These are phyloP conservation scores for Ricinus communis DNA, from an alignment of 345 rosid genomes.

Conservation along the genomic window DNA sequence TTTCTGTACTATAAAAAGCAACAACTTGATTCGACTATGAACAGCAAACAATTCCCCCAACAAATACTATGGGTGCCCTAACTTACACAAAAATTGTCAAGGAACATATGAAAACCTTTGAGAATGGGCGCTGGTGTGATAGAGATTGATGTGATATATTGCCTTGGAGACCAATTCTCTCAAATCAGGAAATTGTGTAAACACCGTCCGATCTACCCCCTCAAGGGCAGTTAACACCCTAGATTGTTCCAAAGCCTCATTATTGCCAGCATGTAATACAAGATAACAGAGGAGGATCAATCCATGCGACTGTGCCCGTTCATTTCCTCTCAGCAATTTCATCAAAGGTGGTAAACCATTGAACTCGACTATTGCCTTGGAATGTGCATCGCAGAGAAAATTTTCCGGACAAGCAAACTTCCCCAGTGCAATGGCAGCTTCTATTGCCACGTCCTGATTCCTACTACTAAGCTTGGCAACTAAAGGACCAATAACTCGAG, in stretches of 20 bases:
- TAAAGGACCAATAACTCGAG: slow-evolving; percentile 63
- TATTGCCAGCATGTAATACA: slow-evolving; percentile 60
- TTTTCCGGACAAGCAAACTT: slow-evolving; percentile 67
- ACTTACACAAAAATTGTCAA: slow-evolving; percentile 3
- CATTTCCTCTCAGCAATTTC: slow-evolving; percentile 61
- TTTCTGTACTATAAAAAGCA: slow-evolving; percentile 11
- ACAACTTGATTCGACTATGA: slow-evolving; percentile 7
- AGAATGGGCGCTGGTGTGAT: slow-evolving; percentile 56
- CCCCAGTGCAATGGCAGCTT: slow-evolving; percentile 70
- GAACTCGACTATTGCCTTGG: slow-evolving; percentile 65
- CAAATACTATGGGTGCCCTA: not conserved
- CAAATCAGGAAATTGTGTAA: slow-evolving; percentile 60
- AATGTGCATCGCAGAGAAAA: slow-evolving; percentile 57
- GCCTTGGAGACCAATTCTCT: slow-evolving; percentile 66
- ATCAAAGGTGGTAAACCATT: slow-evolving; percentile 54
- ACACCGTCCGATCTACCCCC: slow-evolving; percentile 58
- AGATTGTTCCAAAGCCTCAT: slow-evolving; percentile 57
- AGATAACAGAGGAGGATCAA: slow-evolving; percentile 75
- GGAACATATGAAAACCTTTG: slow-evolving; percentile 43
- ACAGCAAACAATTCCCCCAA: slow-evolving; percentile 3
- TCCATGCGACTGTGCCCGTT: slow-evolving; percentile 54
- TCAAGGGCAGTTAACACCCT: slow-evolving; percentile 76
- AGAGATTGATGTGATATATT: slow-evolving; percentile 57
- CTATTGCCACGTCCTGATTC: slow-evolving; percentile 60
- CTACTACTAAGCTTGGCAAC: slow-evolving; percentile 53